phyloP scores from a whole-genome alignment of 768 basidiomycete genomes.

The Pisolithus microcarpus region DNA sequence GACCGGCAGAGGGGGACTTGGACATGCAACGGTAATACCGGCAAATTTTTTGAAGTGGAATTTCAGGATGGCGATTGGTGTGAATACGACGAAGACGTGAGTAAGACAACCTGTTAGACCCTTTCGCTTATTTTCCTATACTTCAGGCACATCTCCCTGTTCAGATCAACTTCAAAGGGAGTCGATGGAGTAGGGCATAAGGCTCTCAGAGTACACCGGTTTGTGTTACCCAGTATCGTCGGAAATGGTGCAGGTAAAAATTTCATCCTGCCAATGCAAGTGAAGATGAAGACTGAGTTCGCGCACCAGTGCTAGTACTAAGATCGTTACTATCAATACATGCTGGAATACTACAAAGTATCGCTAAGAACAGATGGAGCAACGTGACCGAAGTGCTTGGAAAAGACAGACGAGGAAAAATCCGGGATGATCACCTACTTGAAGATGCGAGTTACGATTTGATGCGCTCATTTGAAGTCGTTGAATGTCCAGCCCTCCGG shows the following conservation, averaged over 20 bases:
- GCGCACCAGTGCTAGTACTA: constrained; percentile 26
- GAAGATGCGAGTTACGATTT: constrained; percentile 14
- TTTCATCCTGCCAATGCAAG: not conserved
- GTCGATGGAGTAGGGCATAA: constrained; percentile 62
- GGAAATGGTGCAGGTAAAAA: too few species aligned
- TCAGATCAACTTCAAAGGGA: constrained; percentile 58
- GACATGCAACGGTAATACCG: constrained; percentile 61
- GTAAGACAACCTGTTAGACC: constrained; percentile 1
- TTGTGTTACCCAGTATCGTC: not conserved
- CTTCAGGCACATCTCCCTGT: constrained; percentile 56
- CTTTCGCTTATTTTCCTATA: not conserved
- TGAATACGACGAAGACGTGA: constrained; percentile 88
- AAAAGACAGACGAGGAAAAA: constrained; percentile 17
- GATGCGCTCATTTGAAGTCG: constrained; percentile 32
- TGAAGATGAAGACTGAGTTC: not conserved
- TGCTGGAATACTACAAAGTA: constrained; percentile 22
- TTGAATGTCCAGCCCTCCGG: constrained; percentile 71
- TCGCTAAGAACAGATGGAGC: constrained; percentile 30
- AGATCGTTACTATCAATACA: constrained; percentile 20
- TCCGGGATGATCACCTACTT: constrained; percentile 23
- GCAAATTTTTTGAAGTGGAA: constrained; percentile 62
- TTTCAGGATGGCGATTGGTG: constrained; percentile 67
- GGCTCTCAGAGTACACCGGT: not conserved
- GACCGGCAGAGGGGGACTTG: constrained; percentile 54
- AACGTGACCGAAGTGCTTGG: constrained; percentile 3